Conservation (phyloP, 768 basidiomycete species). For the Leccinum olivaceopallidum region DNA sequence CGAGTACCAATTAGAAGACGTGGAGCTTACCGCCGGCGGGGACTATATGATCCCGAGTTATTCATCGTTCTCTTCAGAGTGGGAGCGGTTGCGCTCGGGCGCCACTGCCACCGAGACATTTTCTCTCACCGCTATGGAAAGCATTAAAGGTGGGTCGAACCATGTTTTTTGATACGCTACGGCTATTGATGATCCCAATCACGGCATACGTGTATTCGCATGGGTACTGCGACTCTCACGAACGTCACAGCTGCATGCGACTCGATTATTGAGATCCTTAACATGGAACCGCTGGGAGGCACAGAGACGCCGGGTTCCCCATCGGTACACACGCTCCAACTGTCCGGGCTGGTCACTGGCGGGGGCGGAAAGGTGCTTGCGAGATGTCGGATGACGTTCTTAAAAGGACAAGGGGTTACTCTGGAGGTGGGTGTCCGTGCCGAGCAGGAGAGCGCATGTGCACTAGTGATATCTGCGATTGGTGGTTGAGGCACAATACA, state of each 20-base stretch:
- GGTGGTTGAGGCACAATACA: conserved; percentile 47
- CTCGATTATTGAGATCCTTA: conserved; percentile 92
- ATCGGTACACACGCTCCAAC: conserved; percentile 90
- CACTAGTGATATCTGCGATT: conserved; percentile 89
- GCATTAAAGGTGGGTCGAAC: conserved; percentile 76
- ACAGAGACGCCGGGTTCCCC: conserved; percentile 78
- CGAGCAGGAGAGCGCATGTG: conserved; percentile 84
- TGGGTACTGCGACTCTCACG: conserved; percentile 8
- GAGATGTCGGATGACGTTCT: conserved; percentile 94
- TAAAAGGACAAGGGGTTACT: conserved; percentile 87
- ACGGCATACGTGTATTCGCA: conserved; percentile 17
- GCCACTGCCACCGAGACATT: conserved; percentile 91
- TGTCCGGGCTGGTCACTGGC: conserved; percentile 88
- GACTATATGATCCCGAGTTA: conserved; percentile 98
- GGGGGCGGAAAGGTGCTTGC: conserved; percentile 97
- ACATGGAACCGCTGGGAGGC: conserved; percentile 96
- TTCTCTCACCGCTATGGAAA: conserved; percentile 87
- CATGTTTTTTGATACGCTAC: conserved; percentile 9
- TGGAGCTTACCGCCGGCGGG: conserved; percentile 87
- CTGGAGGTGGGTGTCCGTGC: conserved; percentile 90
- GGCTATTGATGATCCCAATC: conserved; percentile 21
- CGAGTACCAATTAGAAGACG: conserved; percentile 96
- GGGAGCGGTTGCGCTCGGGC: conserved; percentile 85
- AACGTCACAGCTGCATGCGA: conserved; percentile 80
- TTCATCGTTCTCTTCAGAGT: conserved; percentile 88